These are phyloP conservation scores for Curvularia eragrostidis DNA, from an alignment of 2,329 filamentous ascomycete genomes.

Conservation along the genomic window DNA sequence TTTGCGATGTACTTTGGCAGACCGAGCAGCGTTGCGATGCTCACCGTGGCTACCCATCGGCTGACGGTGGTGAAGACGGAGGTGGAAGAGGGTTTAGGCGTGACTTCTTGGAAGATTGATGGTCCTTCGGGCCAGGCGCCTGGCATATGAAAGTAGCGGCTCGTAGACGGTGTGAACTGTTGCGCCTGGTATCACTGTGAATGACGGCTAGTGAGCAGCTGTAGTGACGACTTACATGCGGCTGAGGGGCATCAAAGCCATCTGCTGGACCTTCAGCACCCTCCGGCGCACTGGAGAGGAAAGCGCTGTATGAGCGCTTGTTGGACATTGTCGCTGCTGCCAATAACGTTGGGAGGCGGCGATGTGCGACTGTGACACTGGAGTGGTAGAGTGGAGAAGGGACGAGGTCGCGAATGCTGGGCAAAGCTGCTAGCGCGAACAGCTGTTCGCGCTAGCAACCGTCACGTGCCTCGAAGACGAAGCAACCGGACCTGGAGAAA, in stretches of 20 bases:
- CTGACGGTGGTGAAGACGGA: conserved; percentile 27
- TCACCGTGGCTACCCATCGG: conserved; percentile 22
- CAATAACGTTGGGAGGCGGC: conserved; percentile 10
- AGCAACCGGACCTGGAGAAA: conserved; percentile 11
- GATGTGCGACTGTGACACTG: conserved; percentile 18
- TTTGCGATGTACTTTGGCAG: conserved; percentile 20
- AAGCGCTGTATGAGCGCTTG: conserved; percentile 30
- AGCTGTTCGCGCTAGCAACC: conserved; percentile 13
- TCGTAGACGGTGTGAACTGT: conserved; percentile 7
- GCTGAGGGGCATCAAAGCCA: conserved; percentile 25
- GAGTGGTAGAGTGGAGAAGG: conserved; percentile 14
- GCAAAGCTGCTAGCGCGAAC: conserved; percentile 15
- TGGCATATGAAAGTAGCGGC: conserved; percentile 11
- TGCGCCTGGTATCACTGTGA: conserved; percentile 24
- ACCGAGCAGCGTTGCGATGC: conserved; percentile 18
- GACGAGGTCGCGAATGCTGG: conserved; percentile 16
- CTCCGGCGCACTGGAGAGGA: conserved; percentile 18
- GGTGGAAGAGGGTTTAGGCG: conserved; percentile 1
- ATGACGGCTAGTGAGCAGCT: conserved; percentile 14
- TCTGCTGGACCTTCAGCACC: conserved; percentile 16
- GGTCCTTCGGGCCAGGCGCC: conserved; percentile 26
- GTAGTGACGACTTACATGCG: conserved; percentile 27
- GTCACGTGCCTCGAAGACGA: conserved; percentile 4
- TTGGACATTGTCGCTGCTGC: conserved; percentile 23
- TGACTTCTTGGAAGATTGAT: conserved; percentile 4